These are phyloP conservation scores for Davidsoniella neocaledoniae DNA, from an alignment of 2,329 filamentous ascomycete species.

Conservation along the genomic window DNA sequence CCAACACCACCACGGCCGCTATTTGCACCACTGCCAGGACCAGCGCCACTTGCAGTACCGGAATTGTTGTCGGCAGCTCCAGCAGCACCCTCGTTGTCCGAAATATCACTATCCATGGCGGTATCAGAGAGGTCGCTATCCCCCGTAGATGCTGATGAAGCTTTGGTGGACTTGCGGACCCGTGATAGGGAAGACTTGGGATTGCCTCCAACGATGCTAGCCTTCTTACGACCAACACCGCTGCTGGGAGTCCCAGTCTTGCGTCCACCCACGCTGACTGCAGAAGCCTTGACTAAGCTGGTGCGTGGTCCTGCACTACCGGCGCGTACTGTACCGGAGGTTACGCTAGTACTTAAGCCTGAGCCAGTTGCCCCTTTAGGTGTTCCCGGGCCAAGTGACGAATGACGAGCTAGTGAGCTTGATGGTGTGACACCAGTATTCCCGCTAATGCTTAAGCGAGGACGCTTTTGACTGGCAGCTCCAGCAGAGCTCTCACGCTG, in stretches of 20 bases:
- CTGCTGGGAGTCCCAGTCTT: constrained; percentile 30
- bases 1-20: constrained; percentile 18
- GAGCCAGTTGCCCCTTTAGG: constrained; percentile 29
- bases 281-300: constrained; percentile 27
- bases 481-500: constrained; percentile 41
- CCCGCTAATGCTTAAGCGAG: constrained; percentile 34
- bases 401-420: constrained; percentile 43
- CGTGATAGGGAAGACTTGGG: constrained; percentile 46
- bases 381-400: constrained; percentile 45
- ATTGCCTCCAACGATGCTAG: constrained; percentile 17
- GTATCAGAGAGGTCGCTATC: constrained; percentile 51
- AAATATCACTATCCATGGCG: constrained; percentile 36
- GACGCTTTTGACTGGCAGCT: constrained; percentile 23
- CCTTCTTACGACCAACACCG: constrained; percentile 29
- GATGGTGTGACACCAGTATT: constrained; percentile 33
- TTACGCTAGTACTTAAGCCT: constrained; percentile 14
- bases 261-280: constrained; percentile 23
- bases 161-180: constrained; percentile 42
- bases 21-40: constrained; percentile 26
- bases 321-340: constrained; percentile 26
- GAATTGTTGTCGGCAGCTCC: neutral
- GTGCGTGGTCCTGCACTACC: constrained; percentile 45
- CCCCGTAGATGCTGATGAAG: constrained; percentile 44
- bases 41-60: constrained; percentile 26
- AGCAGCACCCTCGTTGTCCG: constrained; percentile 24